Evolutionary conservation across 2,329 filamentous ascomycete genomes (phyloP).

Genomic region (Trichothecium sympodiale): DNA sequence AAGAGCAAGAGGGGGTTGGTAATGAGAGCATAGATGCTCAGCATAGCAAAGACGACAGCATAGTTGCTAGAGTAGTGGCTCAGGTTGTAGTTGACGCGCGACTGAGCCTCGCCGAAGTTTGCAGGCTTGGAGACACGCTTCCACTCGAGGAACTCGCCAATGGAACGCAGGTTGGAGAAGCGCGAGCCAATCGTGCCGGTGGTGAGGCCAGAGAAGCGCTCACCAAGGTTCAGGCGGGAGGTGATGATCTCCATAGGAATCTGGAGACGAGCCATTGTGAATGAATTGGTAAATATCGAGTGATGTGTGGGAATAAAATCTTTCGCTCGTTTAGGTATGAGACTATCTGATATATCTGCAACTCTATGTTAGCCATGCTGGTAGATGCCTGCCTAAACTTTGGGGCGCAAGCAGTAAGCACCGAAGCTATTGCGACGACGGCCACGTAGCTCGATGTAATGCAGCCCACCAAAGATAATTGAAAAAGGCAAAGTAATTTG

Average conservation of each 20-base stretch:
- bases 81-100: constrained; percentile 92
- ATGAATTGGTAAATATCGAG: constrained; percentile 2
- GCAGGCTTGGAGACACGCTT: constrained; percentile 91
- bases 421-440: too few relatives aligned
- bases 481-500: too few relatives aligned
- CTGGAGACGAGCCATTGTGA: constrained; percentile 71
- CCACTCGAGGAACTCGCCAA: constrained; percentile 90
- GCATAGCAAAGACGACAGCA: constrained; percentile 83
- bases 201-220: constrained; percentile 76
- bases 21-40: constrained; percentile 89
- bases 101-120: constrained; percentile 84
- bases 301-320: too few relatives aligned
- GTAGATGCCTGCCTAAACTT: too few relatives aligned
- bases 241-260: constrained; percentile 88
- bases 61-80: constrained; percentile 99
- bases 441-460: too few relatives aligned
- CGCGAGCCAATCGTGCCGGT: constrained; percentile 67
- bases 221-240: constrained; percentile 75
- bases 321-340: too few relatives aligned
- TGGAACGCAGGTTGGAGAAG: constrained; percentile 83
- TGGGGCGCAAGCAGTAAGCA: too few relatives aligned
- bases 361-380: too few relatives aligned
- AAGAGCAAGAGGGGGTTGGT: constrained; percentile 82
- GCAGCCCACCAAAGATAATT: too few relatives aligned
- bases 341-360: too few relatives aligned